Conservation (phyloP, 129 eudicot genomes). For the Flaveria trinervia region DNA sequence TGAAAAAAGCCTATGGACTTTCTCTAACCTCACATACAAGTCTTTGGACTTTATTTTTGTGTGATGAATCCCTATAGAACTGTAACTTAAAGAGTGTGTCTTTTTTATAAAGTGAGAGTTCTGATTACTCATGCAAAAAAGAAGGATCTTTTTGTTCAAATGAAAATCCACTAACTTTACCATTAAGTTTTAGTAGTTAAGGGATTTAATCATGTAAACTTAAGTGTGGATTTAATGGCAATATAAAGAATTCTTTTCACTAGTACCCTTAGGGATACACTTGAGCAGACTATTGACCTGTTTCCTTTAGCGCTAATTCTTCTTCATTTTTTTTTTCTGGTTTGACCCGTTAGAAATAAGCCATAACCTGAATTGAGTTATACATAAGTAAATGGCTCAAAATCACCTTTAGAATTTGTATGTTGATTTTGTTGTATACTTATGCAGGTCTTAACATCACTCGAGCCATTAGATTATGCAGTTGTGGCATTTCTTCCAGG, state of each 20-base stretch:
- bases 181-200: background rate
- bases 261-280: background rate
- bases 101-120: background rate
- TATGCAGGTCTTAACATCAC: conserved; percentile 76
- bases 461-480: conserved; percentile 72
- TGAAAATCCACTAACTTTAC: background rate
- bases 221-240: background rate
- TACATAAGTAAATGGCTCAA: background rate
- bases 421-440: background rate
- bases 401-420: background rate
- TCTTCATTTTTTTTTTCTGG: background rate
- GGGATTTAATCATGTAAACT: background rate
- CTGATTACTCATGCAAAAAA: background rate
- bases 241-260: background rate
- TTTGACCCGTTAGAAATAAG: background rate
- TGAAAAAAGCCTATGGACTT: background rate
- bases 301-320: background rate
- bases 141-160: background rate
- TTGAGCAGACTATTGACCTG: background rate
- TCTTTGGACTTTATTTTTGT: background rate
- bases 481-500: conserved; percentile 87
- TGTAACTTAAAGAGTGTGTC: background rate
- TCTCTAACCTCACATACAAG: background rate
- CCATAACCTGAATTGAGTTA: background rate
- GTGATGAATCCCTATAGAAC: background rate